Evolutionary conservation across 2,329 filamentous ascomycete species (phyloP).

Genomic region (Neonectria sp.): DNA sequence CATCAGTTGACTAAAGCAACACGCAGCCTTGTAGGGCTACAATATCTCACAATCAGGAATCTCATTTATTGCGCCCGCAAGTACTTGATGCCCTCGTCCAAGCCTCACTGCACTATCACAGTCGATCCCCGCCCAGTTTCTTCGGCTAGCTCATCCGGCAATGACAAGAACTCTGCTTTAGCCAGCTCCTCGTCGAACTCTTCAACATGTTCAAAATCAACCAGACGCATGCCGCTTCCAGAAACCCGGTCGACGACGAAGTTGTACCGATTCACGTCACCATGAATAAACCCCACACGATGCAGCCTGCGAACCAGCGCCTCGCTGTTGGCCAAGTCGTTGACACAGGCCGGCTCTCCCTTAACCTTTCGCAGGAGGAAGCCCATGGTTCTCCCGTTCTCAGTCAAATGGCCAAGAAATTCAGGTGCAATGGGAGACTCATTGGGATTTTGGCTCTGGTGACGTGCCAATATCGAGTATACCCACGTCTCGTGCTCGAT

Average conservation of each 20-base stretch:
- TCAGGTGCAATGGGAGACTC: slow-evolving; percentile 46
- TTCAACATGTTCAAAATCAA: slow-evolving; percentile 52
- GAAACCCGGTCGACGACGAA: slow-evolving; percentile 49
- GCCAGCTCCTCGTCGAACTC: slow-evolving; percentile 44
- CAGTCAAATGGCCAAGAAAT: slow-evolving; percentile 54
- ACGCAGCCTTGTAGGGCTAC: too few relatives aligned
- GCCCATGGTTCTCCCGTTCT: slow-evolving; percentile 54
- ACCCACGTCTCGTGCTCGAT: slow-evolving; percentile 50
- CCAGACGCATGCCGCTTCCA: slow-evolving; percentile 41
- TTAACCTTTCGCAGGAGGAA: slow-evolving; percentile 54
- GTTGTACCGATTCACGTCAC: slow-evolving; percentile 57
- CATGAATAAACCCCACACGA: slow-evolving; percentile 50
- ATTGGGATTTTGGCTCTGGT: slow-evolving; percentile 27
- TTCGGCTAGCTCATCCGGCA: slow-evolving; percentile 49
- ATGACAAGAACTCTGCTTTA: slow-evolving; percentile 47
- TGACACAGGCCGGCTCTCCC: slow-evolving; percentile 45
- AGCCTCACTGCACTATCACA: neutral
- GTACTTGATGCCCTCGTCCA: neutral
- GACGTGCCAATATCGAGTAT: slow-evolving; percentile 37
- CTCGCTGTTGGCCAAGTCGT: slow-evolving; percentile 50
- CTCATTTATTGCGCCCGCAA: too few relatives aligned
- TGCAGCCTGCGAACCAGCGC: slow-evolving; percentile 47
- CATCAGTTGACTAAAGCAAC: too few relatives aligned
- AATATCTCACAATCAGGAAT: too few relatives aligned
- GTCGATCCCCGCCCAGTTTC: slow-evolving; percentile 48